Evolutionary conservation across 805 yeast genomes (phyloP), one percentile per base, ranked within the genome.

Genomic region (Pachysolen tannophilus): DNA sequence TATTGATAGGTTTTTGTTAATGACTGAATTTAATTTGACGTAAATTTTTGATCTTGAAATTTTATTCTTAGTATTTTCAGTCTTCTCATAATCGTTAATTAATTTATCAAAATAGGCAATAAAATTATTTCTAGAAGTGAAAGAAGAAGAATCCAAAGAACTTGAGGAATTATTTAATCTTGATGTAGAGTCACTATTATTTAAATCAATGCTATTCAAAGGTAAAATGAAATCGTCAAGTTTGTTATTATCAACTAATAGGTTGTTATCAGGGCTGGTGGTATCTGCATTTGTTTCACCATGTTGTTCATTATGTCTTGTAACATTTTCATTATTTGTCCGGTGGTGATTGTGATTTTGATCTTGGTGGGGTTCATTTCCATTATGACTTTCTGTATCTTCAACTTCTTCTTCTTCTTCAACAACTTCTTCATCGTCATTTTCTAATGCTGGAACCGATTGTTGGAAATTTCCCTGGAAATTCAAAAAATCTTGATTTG

Each of bases 351-450:
- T n/a, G n/a, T n/a, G n/a, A n/a, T 40, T 18, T 33, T 30, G 18
- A 36, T 19, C 13, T 34, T 16, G 15, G 20, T n/a, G 21, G 30
- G 19, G 10, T 27, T 26, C 27, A 26, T 34, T 37, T 5, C 26
- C 29, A 17, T 14, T 27, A 13, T 31, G 30, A 27, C 36, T 39
- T n/a, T 42, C 46, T 5, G 42, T 45, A 21, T 44, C 37, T 11
- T 43, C 35, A 20, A 47, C 41, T 26, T 50, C 55, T 30, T 46
- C 46, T 24, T 45, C 60, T 41, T 76, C 73, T 27, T 63, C 65
- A 36, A 66, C 74, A 41, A 58, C 50, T 20, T 47, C 51, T 20
- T 27, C 54, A 26, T 69, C 77, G 26, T 62, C 67, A 34, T 48
- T 47, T 17, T 44, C 35, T 21, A 45, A 43, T 6, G 41, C 39